These are phyloP conservation scores for Mycena filopes DNA, from an alignment of 768 basidiomycete species.

Conservation along the genomic window DNA sequence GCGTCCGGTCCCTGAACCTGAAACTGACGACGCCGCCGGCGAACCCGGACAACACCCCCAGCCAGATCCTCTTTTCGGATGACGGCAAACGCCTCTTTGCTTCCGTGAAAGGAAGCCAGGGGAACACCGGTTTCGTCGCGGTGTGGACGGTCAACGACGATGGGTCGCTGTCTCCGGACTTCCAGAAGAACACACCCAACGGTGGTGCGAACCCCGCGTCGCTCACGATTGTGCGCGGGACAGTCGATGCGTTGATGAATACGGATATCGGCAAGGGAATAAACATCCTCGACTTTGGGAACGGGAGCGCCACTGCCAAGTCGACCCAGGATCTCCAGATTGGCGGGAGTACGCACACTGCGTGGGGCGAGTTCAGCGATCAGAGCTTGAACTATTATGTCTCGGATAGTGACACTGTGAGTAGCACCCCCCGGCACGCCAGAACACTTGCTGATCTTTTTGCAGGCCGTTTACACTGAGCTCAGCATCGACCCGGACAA, in stretches of 20 bases:
- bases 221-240: constrained; percentile 35
- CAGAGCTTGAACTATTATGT: constrained; percentile 40
- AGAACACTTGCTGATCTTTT: neutral
- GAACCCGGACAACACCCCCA: constrained; percentile 43
- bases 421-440: neutral
- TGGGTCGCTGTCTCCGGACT: constrained; percentile 44
- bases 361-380: constrained; percentile 37
- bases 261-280: constrained; percentile 29
- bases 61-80: constrained; percentile 46
- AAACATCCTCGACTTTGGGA: constrained; percentile 30
- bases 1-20: constrained; percentile 36
- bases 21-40: constrained; percentile 15
- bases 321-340: constrained; percentile 21
- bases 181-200: constrained; percentile 38
- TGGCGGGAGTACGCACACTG: constrained; percentile 32
- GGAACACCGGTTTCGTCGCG: constrained; percentile 46
- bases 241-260: constrained; percentile 28
- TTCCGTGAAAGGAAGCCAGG: constrained; percentile 46
- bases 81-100: constrained; percentile 45
- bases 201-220: constrained; percentile 47
- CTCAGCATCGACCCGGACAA: constrained; percentile 34
- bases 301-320: constrained; percentile 14
- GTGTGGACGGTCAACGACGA: constrained; percentile 45
- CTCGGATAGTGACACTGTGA: constrained; percentile 26
- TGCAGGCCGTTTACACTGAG: constrained; percentile 34